Evolutionary conservation across 768 basidiomycete species (phyloP), one percentile per base, ranked within the genome.

Genomic region (Sistotremastrum niveocremeum): DNA sequence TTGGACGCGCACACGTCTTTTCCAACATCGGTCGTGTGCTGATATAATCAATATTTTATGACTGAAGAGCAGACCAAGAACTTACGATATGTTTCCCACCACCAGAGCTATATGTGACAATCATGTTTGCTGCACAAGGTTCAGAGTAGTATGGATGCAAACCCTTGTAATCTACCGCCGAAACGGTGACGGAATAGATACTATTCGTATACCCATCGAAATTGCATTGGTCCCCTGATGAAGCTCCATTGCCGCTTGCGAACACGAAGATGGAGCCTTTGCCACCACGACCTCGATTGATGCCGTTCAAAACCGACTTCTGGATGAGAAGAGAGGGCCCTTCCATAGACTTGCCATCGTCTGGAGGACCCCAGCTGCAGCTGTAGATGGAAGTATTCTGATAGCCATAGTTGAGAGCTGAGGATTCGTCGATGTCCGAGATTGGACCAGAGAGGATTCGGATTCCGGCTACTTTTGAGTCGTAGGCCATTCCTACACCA

Each of bases 191-290:
- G 5, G 86, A 88, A 64, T 88, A 97, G 48, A 98, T 93, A 56
- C 84, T 88, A 60, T 99, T 99, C 8, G 95, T 99, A 61, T 99
- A 99, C 5, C 95, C 95, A 54, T 98, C 94, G 57, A 99, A 98
- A 61, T 99, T 99, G 69, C 95, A 99, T 61, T 98, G 94, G 58
- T 99, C 95, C 11, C 84, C 88, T 46, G 74, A 72, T 6, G 73
- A 74, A 32, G 89, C 95, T 6, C 95, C 95, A 58, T 99, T 99
- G 0, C 95, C 95, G 45, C 88, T 91, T 4, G 95, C 95, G 57
- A 98, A 99, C 30, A 99, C 95, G 53, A 85, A 98, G 50, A 99
- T 71, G 33, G 85, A 89, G 1, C 95, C 95, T 57, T 86, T 89
- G 28, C 91, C 90, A 30, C 65, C 72, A 39, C 95, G 77, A 2